A percentile compares a stretch with the other conserved stretches of the same genome.
Evolutionary conservation across 768 basidiomycete genomes (phyloP).

Genomic region (Cystobasidium onofrii): DNA sequence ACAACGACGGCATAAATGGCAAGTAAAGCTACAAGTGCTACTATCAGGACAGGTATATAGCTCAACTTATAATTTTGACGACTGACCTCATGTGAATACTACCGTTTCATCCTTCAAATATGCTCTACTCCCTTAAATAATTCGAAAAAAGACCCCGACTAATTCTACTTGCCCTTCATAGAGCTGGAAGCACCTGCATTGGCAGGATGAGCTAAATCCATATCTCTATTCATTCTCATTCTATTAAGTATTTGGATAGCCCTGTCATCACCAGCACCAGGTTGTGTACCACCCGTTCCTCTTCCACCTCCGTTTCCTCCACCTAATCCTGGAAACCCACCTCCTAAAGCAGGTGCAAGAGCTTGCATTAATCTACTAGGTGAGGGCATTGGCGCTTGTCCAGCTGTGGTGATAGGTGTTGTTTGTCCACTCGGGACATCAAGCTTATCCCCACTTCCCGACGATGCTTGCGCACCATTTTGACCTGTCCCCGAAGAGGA

Average conservation of each 20-base stretch:
- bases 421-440: not conserved
- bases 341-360: not conserved
- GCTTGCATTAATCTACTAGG: not conserved
- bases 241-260: constrained; percentile 16
- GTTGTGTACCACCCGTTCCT: constrained; percentile 1
- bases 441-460: not conserved
- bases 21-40: too few species aligned
- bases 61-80: too few species aligned
- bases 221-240: constrained; percentile 25
- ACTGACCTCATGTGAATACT: too few species aligned
- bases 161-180: not conserved
- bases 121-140: too few species aligned
- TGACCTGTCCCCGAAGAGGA: not conserved
- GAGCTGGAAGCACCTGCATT: constrained; percentile 9
- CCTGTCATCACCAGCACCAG: constrained; percentile 20
- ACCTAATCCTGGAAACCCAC: not conserved
- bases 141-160: too few species aligned
- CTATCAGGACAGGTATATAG: not conserved
- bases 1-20: too few species aligned
- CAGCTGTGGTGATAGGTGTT: not conserved
- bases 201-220: constrained; percentile 31
- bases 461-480: not conserved
- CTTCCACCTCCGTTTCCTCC: not conserved
- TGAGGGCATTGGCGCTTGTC: not conserved
- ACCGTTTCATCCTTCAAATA: too few species aligned